A percentile compares a stretch with the other conserved stretches of the same genome.
These are phyloP conservation scores for Kluyveromyces sp. DNA, from an alignment of 1,139 yeast genomes.

Conservation along the genomic window DNA sequence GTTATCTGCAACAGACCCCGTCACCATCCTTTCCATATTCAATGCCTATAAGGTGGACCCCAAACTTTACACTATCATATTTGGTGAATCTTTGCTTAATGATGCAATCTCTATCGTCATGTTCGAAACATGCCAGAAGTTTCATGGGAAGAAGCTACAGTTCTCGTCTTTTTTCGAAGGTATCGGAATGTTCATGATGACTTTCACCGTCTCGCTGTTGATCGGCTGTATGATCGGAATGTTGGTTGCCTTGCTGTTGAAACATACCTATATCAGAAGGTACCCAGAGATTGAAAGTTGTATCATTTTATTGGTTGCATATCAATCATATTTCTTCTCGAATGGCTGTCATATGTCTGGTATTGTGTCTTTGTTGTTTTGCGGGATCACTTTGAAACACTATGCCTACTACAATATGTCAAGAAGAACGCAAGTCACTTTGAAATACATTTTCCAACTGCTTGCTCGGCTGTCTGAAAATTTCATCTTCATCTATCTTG, in stretches of 20 bases:
- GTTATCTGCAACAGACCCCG: conserved; percentile 96
- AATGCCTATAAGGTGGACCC: conserved; percentile 98
- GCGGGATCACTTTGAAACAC: conserved; percentile 94
- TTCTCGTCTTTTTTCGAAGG: conserved; percentile 84
- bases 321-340: conserved; percentile 93
- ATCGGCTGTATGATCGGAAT: conserved; percentile 88
- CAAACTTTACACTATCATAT: conserved; percentile 88
- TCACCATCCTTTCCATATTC: conserved; percentile 90
- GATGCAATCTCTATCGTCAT: conserved; percentile 98
- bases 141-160: conserved; percentile 77
- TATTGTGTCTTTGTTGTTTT: conserved; percentile 86
- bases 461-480: conserved; percentile 94
- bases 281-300: conserved; percentile 97
- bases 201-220: conserved; percentile 85
- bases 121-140: conserved; percentile 97
- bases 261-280: conserved; percentile 87
- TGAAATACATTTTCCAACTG: conserved; percentile 87
- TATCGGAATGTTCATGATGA: conserved; percentile 85
- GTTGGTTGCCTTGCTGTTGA: conserved; percentile 78
- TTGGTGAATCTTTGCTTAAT: conserved; percentile 90
- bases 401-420: conserved; percentile 98
- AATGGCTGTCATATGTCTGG: conserved; percentile 99
- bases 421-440: conserved; percentile 91
- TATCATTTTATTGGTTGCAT: conserved; percentile 80
- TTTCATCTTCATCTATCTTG: conserved; percentile 91